Base-by-base conservation (phyloP, 2,329 filamentous ascomycete genomes). In the Penicillium psychrosexuale region DNA sequence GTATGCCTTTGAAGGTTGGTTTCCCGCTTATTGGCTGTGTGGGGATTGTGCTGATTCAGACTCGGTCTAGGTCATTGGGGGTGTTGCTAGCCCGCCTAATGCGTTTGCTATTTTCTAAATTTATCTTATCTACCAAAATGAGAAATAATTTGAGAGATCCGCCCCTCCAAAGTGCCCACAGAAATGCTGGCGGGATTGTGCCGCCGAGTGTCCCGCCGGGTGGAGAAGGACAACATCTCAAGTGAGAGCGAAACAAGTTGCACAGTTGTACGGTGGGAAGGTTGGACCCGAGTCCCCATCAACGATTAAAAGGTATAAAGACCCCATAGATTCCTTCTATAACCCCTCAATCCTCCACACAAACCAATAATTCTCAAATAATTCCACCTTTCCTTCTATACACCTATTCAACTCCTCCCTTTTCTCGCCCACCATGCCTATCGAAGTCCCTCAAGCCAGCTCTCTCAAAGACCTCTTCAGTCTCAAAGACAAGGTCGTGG, bases 401-500 rank as follows among this genome's bases (percentile, higher is more conserved):
- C 28, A n/a, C 19, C 13, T 19, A 19, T 22, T 15, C 42, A 45
- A 45, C 6, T 8, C 12, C 5, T 43, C 15, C 24, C 24, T 11
- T 15, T 22, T 13, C 17, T 34, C 30, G 8, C 43, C 40, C 56
- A 69, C 39, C 44, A 76, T 76, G 74, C 73, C 73, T 46, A 71
- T 76, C 53, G 59, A 63, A 55, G 58, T 75, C 51, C 73, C 72
- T 60, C 33, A 66, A 42, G 59, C 70, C 60, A 60, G 66, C 15
- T 64, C 56, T 50, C 68, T 77, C 55, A 55, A 75, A 43, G 72
- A 75, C 56, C 72, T 77, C 15, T 71, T 81, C 48, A 78, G 76
- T 58, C 77, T 80, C 17, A 76, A 78, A 51, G 78, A 77, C 62
- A 75, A 75, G 56, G 73, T 75, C 5, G 73, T 78, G 22, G 70